These are phyloP conservation scores for Melastoma malabathricum DNA, from an alignment of 345 rosid genomes.

Conservation along the genomic window DNA sequence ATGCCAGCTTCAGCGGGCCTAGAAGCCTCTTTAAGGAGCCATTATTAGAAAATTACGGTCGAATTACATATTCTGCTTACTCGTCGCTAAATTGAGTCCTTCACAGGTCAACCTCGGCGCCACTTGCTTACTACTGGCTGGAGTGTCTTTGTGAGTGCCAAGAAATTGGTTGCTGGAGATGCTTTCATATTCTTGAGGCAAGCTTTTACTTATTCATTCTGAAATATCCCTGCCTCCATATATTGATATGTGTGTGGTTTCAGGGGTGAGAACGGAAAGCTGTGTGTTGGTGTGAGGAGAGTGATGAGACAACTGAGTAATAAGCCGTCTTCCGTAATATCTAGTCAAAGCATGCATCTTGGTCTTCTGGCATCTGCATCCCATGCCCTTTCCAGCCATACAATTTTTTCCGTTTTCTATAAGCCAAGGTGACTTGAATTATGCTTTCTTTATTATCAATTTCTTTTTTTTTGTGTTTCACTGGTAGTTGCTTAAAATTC, in stretches of 20 bases:
- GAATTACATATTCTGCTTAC: not conserved
- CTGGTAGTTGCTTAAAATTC: too few species aligned
- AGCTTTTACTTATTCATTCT: not conserved
- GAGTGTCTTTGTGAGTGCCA: slow-evolving; percentile 49
- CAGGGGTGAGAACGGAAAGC: slow-evolving; percentile 48
- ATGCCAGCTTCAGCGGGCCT: too few species aligned
- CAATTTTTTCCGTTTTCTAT: slow-evolving; percentile 44
- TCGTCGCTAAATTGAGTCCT: not conserved
- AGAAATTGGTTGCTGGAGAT: slow-evolving; percentile 60
- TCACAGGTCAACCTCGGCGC: slow-evolving; percentile 53
- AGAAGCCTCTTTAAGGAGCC: not conserved
- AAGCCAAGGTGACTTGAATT: slow-evolving; percentile 32
- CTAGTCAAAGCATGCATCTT: slow-evolving; percentile 58
- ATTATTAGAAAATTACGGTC: not conserved
- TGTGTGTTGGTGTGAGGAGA: slow-evolving; percentile 54
- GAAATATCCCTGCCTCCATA: not conserved
- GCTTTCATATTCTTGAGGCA: slow-evolving; percentile 56
- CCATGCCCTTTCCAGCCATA: slow-evolving; percentile 39
- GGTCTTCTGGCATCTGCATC: slow-evolving; percentile 63
- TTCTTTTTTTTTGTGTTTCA: too few species aligned
- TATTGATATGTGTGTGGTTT: not conserved
- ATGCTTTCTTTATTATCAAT: not conserved
- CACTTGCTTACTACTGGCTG: slow-evolving; percentile 62
- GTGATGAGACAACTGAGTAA: slow-evolving; percentile 36
- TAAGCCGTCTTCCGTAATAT: slow-evolving; percentile 48